phyloP scores from a whole-genome alignment of 179 eudicot genomes.

The Actinidia polygama region DNA sequence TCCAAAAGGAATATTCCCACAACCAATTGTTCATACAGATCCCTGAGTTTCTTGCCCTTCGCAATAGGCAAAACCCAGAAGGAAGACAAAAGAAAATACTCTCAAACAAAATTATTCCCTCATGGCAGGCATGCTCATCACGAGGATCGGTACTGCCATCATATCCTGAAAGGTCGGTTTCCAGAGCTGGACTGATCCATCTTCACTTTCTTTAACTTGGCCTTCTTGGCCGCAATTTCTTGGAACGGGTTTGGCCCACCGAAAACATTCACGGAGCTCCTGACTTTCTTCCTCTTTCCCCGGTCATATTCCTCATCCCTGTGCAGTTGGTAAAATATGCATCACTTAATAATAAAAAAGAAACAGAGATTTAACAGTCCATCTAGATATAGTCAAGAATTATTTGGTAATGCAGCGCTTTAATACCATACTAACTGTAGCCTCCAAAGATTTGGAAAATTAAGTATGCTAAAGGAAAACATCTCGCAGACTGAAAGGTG shows the following conservation, averaged over 20 bases:
- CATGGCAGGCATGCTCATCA: too few species aligned
- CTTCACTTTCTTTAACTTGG: slow-evolving; percentile 40
- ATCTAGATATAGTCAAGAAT: neutral
- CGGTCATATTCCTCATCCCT: slow-evolving; percentile 96
- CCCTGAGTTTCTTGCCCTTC: neutral
- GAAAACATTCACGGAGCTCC: slow-evolving; percentile 38
- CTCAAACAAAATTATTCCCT: neutral
- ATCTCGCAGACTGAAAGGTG: too few species aligned
- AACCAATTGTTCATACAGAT: slow-evolving; percentile 1
- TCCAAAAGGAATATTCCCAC: neutral
- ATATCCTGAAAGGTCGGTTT: slow-evolving; percentile 56
- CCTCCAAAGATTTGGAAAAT: too few species aligned
- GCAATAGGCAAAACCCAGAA: neutral
- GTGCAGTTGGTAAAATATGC: slow-evolving; percentile 16
- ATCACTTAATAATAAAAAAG: neutral
- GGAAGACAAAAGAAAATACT: neutral
- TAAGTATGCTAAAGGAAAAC: too few species aligned
- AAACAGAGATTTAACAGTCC: neutral
- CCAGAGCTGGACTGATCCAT: slow-evolving; percentile 34
- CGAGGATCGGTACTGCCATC: too few species aligned
- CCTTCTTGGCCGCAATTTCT: slow-evolving; percentile 58
- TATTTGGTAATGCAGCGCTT: too few species aligned
- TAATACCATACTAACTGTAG: too few species aligned
- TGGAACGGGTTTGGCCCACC: slow-evolving; percentile 84
- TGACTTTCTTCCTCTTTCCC: slow-evolving; percentile 80